Conservation (phyloP, 441 rosid species). For the Populus hybrid region DNA sequence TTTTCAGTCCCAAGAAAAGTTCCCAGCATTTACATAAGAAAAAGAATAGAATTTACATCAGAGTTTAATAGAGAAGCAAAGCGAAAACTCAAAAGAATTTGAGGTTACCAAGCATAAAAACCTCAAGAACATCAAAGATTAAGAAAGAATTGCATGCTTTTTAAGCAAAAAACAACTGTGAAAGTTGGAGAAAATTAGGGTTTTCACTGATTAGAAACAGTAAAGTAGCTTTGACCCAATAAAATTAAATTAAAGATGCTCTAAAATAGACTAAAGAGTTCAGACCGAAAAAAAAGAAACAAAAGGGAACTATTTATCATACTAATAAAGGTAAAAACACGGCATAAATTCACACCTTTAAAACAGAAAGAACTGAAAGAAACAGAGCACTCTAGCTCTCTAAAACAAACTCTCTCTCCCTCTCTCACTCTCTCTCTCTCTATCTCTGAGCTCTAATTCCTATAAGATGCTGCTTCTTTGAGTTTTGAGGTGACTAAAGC, state of each 20-base stretch:
- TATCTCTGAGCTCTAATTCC: conserved; percentile 5
- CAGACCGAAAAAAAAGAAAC: not conserved
- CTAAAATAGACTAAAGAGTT: conserved; percentile 6
- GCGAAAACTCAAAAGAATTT: not conserved
- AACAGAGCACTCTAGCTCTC: conserved; percentile 7
- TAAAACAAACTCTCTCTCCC: not conserved
- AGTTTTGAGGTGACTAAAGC: conserved; percentile 5
- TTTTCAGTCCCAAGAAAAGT: not conserved
- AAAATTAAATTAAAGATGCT: conserved; percentile 18
- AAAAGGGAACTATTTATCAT: not conserved
- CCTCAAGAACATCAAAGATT: not conserved
- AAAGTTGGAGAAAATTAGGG: conserved; percentile 12
- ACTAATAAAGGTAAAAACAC: not conserved
- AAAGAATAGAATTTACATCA: not conserved
- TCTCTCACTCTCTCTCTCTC: conserved; percentile 6
- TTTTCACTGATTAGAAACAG: conserved; percentile 22
- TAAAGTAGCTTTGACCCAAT: conserved; percentile 31
- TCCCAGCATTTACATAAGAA: not conserved
- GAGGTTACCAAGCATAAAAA: not conserved
- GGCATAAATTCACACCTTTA: conserved; percentile 19
- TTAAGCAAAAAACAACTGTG: not conserved
- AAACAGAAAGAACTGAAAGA: not conserved
- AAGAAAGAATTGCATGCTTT: not conserved
- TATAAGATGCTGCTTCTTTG: conserved; percentile 24
- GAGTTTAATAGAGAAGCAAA: not conserved